Evolutionary conservation across 1,139 yeast species (phyloP), one percentile per base, ranked within the genome.

Genomic region (Taphrina deformans): DNA sequence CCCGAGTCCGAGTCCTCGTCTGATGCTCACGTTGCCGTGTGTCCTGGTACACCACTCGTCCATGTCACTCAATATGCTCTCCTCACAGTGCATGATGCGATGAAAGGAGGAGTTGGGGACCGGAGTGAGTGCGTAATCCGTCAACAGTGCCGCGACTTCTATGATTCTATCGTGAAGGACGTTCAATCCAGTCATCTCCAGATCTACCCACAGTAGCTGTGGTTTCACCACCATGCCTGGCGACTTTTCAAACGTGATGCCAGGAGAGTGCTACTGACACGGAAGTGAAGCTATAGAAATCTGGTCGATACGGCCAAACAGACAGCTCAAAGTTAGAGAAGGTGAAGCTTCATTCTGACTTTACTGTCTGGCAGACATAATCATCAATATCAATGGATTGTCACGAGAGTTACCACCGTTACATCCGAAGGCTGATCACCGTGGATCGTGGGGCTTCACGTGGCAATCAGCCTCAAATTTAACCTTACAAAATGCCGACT

Each of bases 111-210:
- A 60, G 71, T 70, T 80, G 67, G 88, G 96, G 1, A 91, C 76
- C 2, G 88, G 71, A 65, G 88, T 83, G 69, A 93, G 79, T 67
- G 89, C 77, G 7, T 88, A 90, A 73, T 93, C 96, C 0, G 99
- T 93, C 60, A 95, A 79, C 44, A 92, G 78, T 74, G 97, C 91
- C 74, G 98, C 91, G 35, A 95, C 85, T 75, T 95, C 99, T 69
- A 95, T 89, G 71, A 95, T 92, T 66, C 82, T 84, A 72, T 90
- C 96, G 66, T 62, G 48, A 27, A 79, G 75, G 26, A 86, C 85
- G 71, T 93, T 88, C 56, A 95, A 78, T 0, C 99, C 99, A 0
- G 99, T 95, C 99, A 95, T 95, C 75, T 75, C 67, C 55, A 60
- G 51, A 38, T 53, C 65, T 12, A 62, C n/a, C 65, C 65, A 61